These are phyloP conservation scores for Prosopis cineraria DNA, from an alignment of 306 rosid genomes.

Conservation along the genomic window DNA sequence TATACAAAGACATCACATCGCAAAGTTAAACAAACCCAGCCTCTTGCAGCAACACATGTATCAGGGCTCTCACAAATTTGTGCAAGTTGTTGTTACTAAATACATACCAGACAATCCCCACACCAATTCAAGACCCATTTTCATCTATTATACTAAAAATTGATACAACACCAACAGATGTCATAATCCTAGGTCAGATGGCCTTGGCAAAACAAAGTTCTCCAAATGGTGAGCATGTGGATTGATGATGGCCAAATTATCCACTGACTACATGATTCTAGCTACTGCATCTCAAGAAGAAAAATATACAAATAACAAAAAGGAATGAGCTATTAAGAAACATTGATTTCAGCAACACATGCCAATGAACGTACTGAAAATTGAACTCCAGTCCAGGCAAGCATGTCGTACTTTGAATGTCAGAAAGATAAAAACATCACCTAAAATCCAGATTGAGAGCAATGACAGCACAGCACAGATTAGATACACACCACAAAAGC, in stretches of 20 bases:
- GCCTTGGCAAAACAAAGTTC: neutral
- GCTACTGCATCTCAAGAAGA: neutral
- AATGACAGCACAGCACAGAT: neutral
- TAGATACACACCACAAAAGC: slow-evolving; percentile 8
- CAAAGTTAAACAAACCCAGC: neutral
- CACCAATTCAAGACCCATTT: neutral
- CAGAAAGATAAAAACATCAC: neutral
- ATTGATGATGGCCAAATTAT: neutral
- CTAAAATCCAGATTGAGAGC: slow-evolving; percentile 13
- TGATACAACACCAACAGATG: neutral
- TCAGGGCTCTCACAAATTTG: neutral
- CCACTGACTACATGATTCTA: neutral
- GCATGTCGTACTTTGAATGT: neutral
- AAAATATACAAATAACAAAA: neutral
- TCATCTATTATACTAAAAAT: neutral
- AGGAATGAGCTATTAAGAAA: neutral
- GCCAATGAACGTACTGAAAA: neutral
- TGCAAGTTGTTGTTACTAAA: neutral
- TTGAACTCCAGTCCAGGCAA: neutral
- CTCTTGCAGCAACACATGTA: neutral
- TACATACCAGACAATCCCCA: neutral
- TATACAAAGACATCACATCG: neutral
- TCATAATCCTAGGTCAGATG: neutral
- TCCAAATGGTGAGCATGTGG: neutral
- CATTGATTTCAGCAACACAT: neutral